Base-by-base conservation (phyloP, 495 filamentous ascomycete species). In the Thermothielavioides terrestris region DNA sequence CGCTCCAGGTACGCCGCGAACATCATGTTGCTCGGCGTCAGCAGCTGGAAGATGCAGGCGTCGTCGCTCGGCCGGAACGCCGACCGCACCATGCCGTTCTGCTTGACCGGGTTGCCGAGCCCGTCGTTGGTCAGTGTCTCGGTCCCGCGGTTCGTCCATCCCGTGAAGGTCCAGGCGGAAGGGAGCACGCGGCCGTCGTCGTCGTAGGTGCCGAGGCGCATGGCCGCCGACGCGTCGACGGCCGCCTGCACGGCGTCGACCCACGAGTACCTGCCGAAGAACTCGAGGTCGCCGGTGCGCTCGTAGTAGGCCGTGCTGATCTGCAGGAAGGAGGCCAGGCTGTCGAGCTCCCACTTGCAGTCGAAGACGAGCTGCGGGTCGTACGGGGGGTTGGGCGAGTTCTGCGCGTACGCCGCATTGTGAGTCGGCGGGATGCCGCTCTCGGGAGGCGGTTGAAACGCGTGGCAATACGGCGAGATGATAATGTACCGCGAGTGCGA, bases 1-100 rank as follows among this genome's bases (percentile, higher is more conserved):
- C 71, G 67, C 39, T 74, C 69, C 30, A 85, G 72, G 50, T 79
- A 81, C 8, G 68, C 59, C 10, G 78, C 72, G 43, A 81, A 78
- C 80, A 84, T 83, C 79, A 82, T 81, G 59, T 84, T 84, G 44
- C 72, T 70, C 0, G 80, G 80, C 27, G 80, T 77, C 35, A 78
- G 65, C 28, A 78, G 68, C 60, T 82, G 76, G 53, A 68, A 81
- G 52, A 79, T 77, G 25, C 77, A 78, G 0, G 73, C 59, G 59
- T 84, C 80, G 54, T 82, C 80, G 26, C 75, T 79, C 0, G 81
- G 81, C 4, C 81, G 69, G 67, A 85, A 84, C 1, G 77, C 78
- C 12, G 75, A 77, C 11, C 81, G 69, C 3, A 84, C 74, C 63
- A 84, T 71, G 28, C 80, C 80, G 20, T 78, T 83, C 43, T 71